Base-by-base conservation (phyloP, 176 grass and related monocot genomes). In the Eleusine coracana region DNA sequence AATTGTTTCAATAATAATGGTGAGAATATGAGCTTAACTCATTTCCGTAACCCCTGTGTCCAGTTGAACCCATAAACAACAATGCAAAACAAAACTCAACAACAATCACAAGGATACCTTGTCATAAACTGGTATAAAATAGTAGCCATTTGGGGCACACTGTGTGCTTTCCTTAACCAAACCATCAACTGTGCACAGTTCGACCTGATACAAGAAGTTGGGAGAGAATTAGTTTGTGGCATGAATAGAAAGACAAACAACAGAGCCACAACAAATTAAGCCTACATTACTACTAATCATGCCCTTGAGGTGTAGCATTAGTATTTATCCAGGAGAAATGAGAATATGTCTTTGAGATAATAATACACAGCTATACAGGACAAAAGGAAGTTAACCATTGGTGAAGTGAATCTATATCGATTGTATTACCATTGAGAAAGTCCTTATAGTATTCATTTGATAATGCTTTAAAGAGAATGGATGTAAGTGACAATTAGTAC, bases 121-220 rank as follows among this genome's bases (percentile, higher is more conserved):
- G 83, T 99, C 91, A 87, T 95, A 96, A 66, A 94, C 93, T 63
- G 96, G 96, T 61, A 99, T 92, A 70, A 98, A 98, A 84, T 98
- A 95, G 88, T 95, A 99, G 77, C 96, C 96, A 84, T 99, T 99
- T 41, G 96, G 96, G 65, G 96, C 93, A 83, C 96, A 99, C 10
- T 96, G 93, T 21, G 96, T 89, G 81, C 89, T 92, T 83, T 99
- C 96, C 59, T 99, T 99, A 17, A 99, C 91, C 67, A 99, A 91
- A 18, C 93, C 96, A 73, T 96, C 96, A 38, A 77, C 10, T 3
- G 93, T 99, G 67, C 96, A 99, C n/a, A 99, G 85, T 75, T 99
- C 96, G 77, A 99, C 95, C 95, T 97, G 74, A 86, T 60, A 63
- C 46, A 20, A 20, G 65, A 76, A 55, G 58, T 82, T 62, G 55